These are phyloP conservation scores for Podospora pseudoanserina DNA, from an alignment of 495 filamentous ascomycete genomes.

Conservation along the genomic window DNA sequence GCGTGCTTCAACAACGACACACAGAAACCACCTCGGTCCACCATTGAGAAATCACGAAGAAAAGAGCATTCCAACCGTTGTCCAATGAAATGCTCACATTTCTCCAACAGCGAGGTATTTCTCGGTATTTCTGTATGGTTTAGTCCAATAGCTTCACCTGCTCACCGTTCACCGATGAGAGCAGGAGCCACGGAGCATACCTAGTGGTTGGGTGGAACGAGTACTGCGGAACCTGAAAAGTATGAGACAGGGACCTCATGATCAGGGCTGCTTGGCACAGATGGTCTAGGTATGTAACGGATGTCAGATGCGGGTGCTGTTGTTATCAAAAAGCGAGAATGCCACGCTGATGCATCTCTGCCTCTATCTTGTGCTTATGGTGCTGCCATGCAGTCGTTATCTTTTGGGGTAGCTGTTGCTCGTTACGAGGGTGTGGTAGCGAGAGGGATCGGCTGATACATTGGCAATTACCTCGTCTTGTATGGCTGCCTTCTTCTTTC, in stretches of 20 bases:
- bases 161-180: not conserved
- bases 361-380: not conserved
- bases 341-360: not conserved
- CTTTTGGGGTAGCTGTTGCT: not conserved
- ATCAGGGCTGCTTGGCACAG: not conserved
- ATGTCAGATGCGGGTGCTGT: not conserved
- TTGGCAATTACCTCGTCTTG: not conserved
- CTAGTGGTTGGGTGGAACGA: not conserved
- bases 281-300: not conserved
- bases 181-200: not conserved
- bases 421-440: not conserved
- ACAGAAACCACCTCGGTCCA: slow-evolving; percentile 3
- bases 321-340: not conserved
- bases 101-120: not conserved
- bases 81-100: not conserved
- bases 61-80: not conserved
- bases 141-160: not conserved
- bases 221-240: not conserved
- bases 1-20: not conserved
- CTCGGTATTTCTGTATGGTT: not conserved
- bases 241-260: not conserved
- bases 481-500: not conserved
- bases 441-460: not conserved
- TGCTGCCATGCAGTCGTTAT: not conserved
- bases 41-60: not conserved